These are phyloP conservation scores for Pyracantha coccinea DNA, from an alignment of 331 rosid genomes.

Conservation along the genomic window DNA sequence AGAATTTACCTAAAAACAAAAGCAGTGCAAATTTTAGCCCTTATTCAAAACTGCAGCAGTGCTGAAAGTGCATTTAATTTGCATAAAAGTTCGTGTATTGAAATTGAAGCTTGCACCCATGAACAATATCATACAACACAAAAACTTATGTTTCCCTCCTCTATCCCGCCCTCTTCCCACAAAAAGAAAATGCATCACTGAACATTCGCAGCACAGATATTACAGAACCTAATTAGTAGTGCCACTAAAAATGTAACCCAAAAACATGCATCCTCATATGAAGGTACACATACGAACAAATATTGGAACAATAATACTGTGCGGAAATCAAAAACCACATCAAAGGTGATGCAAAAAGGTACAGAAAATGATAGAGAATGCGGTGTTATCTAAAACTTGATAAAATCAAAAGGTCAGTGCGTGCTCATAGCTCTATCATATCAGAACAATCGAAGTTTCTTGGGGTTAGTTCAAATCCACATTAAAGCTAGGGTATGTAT, in stretches of 20 bases:
- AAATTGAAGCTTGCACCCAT: neutral
- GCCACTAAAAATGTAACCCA: neutral
- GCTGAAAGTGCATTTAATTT: neutral
- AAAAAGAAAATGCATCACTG: neutral
- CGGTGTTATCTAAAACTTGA: neutral
- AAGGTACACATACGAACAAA: neutral
- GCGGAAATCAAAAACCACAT: neutral
- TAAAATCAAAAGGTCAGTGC: neutral
- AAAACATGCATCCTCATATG: neutral
- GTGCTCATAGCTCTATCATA: neutral
- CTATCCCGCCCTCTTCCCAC: neutral
- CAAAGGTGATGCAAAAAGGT: neutral
- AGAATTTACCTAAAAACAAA: neutral
- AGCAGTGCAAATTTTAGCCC: neutral
- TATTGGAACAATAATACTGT: neutral
- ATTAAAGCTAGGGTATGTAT: neutral
- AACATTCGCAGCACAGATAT: neutral
- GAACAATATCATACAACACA: neutral
- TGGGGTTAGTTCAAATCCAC: neutral
- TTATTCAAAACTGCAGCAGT: neutral
- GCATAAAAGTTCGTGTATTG: neutral
- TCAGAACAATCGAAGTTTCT: neutral
- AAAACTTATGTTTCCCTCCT: neutral
- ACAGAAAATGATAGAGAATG: neutral
- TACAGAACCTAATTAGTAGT: neutral